Evolutionary conservation across 1,139 yeast species (phyloP), one percentile per base, ranked within the genome.

Genomic region (Hansenula lynferdii): DNA sequence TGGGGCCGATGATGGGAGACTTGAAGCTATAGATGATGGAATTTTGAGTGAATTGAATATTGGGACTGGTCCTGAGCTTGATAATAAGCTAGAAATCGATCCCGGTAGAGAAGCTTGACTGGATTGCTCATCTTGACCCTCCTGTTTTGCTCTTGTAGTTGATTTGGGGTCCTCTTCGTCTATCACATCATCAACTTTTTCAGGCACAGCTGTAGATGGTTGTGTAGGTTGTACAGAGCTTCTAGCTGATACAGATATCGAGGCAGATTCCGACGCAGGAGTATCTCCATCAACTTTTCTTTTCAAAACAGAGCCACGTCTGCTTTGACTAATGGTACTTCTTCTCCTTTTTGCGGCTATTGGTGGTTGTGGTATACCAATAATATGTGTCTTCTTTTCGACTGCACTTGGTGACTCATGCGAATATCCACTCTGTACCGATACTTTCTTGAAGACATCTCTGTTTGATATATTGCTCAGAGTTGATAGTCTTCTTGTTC

Each of bases 401-500:
- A n/a, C 15, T 30, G 30, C 7, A 11, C 18, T 20, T 12, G 40
- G 6, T 18, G 27, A 11, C 6, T 24, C 33, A 21, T 16, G 16
- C 3, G 30, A n/a, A 15, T 12, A 31, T 5, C 25, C 21, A 20
- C 14, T 15, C 8, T 34, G 23, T 2, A 18, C 11, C 4, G 33
- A 18, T 4, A 16, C 29, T 39, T 46, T 41, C 42, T 37, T 46
- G 27, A 48, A 43, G 4, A 38, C 7, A 4, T 46, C 48, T 20
- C 39, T 44, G 3, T 36, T 45, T 16, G 49, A 25, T 5, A 50
- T 45, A 22, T 46, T 48, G 29, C 46, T 45, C 20, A 51, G 32
- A 1, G 54, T 50, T 2, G 56, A 50, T 3, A 51, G 34, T 38
- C 56, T 45, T 48, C 54, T 50, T 26, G 48, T 53, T 29, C 45